phyloP scores from a whole-genome alignment of 352 stramenopile species.

The Phytophthora europaea region DNA sequence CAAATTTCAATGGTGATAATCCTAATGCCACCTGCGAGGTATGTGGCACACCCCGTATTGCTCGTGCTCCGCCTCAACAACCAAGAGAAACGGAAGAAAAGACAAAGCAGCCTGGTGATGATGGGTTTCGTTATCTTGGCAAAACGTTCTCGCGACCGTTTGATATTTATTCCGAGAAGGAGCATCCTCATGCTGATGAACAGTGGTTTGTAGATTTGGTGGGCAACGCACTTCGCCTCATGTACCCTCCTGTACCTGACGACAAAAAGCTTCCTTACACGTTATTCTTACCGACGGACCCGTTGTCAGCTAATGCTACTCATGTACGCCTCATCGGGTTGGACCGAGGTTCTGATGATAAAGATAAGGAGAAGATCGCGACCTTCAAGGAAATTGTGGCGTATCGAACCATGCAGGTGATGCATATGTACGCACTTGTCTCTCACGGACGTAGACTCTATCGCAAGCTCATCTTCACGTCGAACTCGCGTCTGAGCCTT shows the following conservation, averaged over 20 bases:
- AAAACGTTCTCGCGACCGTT: slow-evolving; percentile 74
- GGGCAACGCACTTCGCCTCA: slow-evolving; percentile 58
- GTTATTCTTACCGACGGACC: slow-evolving; percentile 75
- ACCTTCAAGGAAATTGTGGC: slow-evolving; percentile 99
- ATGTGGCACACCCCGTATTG: slow-evolving; percentile 66
- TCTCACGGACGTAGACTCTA: slow-evolving; percentile 97
- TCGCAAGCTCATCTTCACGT: slow-evolving; percentile 98
- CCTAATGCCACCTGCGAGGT: slow-evolving; percentile 82
- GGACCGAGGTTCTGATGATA: slow-evolving; percentile 77
- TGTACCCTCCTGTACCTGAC: slow-evolving; percentile 82
- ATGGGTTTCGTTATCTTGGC: slow-evolving; percentile 71
- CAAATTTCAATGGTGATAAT: slow-evolving; percentile 91
- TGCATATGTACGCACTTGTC: slow-evolving; percentile 98
- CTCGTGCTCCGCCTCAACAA: slow-evolving; percentile 26
- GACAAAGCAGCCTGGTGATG: slow-evolving; percentile 36
- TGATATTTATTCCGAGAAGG: slow-evolving; percentile 85
- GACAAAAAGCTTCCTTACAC: slow-evolving; percentile 86
- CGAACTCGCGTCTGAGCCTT: slow-evolving; percentile 94
- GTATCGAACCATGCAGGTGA: slow-evolving; percentile 90
- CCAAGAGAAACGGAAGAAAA: slow-evolving; percentile 30
- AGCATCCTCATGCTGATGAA: slow-evolving; percentile 71
- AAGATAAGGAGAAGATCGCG: slow-evolving; percentile 78
- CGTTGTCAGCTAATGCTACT: slow-evolving; percentile 53
- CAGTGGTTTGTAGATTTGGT: slow-evolving; percentile 84
- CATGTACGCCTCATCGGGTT: slow-evolving; percentile 71